Conservation (phyloP, 2,329 filamentous ascomycete genomes). For the Xylariaceae sp. region DNA sequence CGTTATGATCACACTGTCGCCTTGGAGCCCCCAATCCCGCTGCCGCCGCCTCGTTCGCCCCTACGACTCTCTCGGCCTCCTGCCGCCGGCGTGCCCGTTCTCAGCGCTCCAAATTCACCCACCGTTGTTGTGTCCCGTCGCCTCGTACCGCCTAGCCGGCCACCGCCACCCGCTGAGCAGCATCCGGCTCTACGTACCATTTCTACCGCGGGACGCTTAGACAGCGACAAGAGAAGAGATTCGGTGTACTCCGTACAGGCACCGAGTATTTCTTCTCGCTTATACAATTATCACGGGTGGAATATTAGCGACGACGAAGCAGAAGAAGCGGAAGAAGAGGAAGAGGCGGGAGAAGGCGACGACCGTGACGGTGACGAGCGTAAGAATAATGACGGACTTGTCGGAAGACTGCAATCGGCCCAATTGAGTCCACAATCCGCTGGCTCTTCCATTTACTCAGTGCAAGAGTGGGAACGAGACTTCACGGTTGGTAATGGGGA, state of each 20-base stretch:
- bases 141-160: conserved; percentile 32
- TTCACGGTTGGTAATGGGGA: not conserved
- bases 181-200: conserved; percentile 47
- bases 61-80: conserved; percentile 29
- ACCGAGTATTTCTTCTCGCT: conserved; percentile 37
- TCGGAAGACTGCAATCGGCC: conserved; percentile 25
- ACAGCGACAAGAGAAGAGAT: conserved; percentile 47
- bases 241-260: conserved; percentile 51
- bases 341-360: conserved; percentile 29
- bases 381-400: conserved; percentile 23
- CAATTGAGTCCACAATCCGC: conserved; percentile 26
- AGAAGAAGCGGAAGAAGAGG: conserved; percentile 22
- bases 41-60: conserved; percentile 41
- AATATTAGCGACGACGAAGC: conserved; percentile 31
- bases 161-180: conserved; percentile 44
- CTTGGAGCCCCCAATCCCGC: conserved; percentile 52
- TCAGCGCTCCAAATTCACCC: not conserved
- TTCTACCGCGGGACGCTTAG: conserved; percentile 26
- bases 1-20: conserved; percentile 57
- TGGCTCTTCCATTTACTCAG: conserved; percentile 31
- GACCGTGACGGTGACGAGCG: conserved; percentile 27
- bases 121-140: conserved; percentile 19
- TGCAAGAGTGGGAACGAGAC: conserved; percentile 19
- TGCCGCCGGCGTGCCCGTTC: conserved; percentile 28
- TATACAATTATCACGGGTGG: conserved; percentile 32